Percentiles rank a stretch among this genome's conserved stretches.
Conservation (phyloP, 2,329 filamentous ascomycete species). For the Diaporthe destruens region DNA sequence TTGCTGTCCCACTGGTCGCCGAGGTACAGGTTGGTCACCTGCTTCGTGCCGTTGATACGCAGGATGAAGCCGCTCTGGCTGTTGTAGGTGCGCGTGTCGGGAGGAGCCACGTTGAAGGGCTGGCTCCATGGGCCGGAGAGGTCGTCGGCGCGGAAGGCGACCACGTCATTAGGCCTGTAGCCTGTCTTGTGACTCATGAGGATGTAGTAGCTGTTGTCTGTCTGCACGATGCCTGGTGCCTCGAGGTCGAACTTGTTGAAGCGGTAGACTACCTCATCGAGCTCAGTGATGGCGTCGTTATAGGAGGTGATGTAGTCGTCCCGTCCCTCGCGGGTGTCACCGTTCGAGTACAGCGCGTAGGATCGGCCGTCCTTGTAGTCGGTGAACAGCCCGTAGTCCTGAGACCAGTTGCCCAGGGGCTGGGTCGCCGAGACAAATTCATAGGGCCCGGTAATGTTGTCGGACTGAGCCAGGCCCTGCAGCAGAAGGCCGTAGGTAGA, state of each 20-base stretch:
- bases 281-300: slow-evolving; percentile 60
- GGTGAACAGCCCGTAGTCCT: slow-evolving; percentile 69
- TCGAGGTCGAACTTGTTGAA: slow-evolving; percentile 73
- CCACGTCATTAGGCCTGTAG: slow-evolving; percentile 69
- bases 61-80: slow-evolving; percentile 65
- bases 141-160: slow-evolving; percentile 66
- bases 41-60: slow-evolving; percentile 60
- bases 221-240: slow-evolving; percentile 68
- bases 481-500: slow-evolving; percentile 66
- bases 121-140: slow-evolving; percentile 66
- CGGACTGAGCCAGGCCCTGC: slow-evolving; percentile 64
- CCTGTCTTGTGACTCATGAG: slow-evolving; percentile 72
- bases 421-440: slow-evolving; percentile 63
- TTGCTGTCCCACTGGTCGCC: slow-evolving; percentile 68
- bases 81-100: slow-evolving; percentile 65
- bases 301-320: slow-evolving; percentile 67
- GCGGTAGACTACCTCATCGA: slow-evolving; percentile 63
- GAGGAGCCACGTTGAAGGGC: slow-evolving; percentile 63
- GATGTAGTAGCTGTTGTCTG: slow-evolving; percentile 67
- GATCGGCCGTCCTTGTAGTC: slow-evolving; percentile 67
- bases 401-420: slow-evolving; percentile 70
- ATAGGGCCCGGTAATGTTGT: slow-evolving; percentile 64
- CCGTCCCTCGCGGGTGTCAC: slow-evolving; percentile 63
- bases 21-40: slow-evolving; percentile 64
- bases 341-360: slow-evolving; percentile 69